Conservation (phyloP, 2,329 filamentous ascomycete species). For the Sporothrix dimorphospora region DNA sequence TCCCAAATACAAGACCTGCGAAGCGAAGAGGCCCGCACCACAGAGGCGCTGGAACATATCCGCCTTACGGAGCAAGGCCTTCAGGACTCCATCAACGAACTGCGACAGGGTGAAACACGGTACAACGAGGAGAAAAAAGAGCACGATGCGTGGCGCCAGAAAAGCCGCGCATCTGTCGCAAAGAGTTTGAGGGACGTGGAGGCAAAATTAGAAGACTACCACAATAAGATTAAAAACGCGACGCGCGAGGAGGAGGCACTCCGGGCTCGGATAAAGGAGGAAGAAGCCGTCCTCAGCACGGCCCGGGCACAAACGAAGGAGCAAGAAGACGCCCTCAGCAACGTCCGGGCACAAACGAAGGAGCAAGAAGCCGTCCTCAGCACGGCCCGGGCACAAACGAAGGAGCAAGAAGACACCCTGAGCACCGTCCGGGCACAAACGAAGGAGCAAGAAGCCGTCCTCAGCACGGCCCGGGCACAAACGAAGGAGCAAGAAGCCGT, state of each 20-base stretch:
- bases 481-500: not conserved
- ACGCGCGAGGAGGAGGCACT: not conserved
- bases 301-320: not conserved
- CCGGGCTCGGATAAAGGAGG: not conserved
- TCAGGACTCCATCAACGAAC: not conserved
- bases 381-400: too few species aligned
- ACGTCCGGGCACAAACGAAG: not conserved
- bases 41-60: not conserved
- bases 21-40: not conserved
- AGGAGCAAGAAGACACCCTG: too few species aligned
- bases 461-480: too few species aligned
- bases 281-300: not conserved
- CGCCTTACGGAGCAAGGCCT: not conserved
- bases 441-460: too few species aligned
- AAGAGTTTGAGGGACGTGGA: not conserved
- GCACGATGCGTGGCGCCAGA: not conserved
- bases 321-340: not conserved
- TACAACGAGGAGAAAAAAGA: not conserved
- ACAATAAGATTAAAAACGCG: not conserved
- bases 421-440: too few species aligned
- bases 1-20: not conserved
- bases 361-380: not conserved
- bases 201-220: not conserved
- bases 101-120: not conserved
- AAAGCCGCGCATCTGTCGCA: not conserved